These are phyloP conservation scores for Escovopsis weberi DNA, from an alignment of 2,329 filamentous ascomycete genomes.

Conservation along the genomic window DNA sequence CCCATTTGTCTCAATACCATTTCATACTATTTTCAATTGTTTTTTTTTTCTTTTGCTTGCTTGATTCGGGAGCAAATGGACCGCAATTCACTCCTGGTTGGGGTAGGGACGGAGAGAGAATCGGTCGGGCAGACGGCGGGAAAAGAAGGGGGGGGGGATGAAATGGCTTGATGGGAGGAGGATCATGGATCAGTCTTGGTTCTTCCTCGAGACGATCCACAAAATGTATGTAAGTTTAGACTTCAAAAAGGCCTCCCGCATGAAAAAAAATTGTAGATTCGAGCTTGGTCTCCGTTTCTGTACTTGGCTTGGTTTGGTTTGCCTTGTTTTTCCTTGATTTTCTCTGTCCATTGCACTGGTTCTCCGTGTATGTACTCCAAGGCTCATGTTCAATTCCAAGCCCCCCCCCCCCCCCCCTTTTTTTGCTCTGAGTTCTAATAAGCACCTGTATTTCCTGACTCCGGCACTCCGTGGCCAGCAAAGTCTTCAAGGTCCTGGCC, in stretches of 20 bases:
- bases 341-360: too few species aligned
- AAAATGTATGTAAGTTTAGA: slow-evolving; percentile 16
- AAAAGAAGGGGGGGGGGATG: not conserved
- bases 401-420: not conserved
- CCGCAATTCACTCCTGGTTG: not conserved
- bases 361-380: slow-evolving; percentile 1
- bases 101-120: too few species aligned
- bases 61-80: too few species aligned
- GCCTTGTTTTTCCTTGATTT: too few species aligned
- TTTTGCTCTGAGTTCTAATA: too few species aligned
- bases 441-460: too few species aligned
- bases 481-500: too few species aligned
- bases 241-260: slow-evolving; percentile 15
- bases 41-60: slow-evolving; percentile 1
- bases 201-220: not conserved
- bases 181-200: not conserved
- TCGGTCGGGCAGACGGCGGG: too few species aligned
- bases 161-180: too few species aligned
- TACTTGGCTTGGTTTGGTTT: too few species aligned
- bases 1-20: not conserved
- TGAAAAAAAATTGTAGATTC: slow-evolving; percentile 20
- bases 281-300: slow-evolving; percentile 8
- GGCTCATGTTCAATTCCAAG: too few species aligned
- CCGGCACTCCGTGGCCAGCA: too few species aligned
- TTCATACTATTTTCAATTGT: not conserved